These are phyloP conservation scores for Cylindrodendrum hubeiense DNA, from an alignment of 2,329 filamentous ascomycete genomes.

Conservation along the genomic window DNA sequence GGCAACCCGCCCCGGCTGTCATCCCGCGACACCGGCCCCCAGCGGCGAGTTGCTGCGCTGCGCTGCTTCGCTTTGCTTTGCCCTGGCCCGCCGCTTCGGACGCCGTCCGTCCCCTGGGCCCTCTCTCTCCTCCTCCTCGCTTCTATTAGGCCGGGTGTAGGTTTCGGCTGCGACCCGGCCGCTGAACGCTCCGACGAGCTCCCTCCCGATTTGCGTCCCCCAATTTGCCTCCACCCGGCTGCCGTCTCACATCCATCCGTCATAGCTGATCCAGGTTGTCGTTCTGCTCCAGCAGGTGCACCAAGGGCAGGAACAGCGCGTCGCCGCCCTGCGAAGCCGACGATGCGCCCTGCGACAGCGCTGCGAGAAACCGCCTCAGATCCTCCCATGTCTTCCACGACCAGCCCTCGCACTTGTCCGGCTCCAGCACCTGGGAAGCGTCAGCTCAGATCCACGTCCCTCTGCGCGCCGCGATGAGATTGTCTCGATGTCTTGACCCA, in stretches of 20 bases:
- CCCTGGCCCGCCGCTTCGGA: too few relatives aligned
- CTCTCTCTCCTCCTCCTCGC: background rate
- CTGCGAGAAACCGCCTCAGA: conserved; percentile 46
- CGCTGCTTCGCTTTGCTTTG: too few relatives aligned
- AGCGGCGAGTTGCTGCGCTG: too few relatives aligned
- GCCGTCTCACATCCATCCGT: too few relatives aligned
- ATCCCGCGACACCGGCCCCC: too few relatives aligned
- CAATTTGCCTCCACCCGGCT: too few relatives aligned
- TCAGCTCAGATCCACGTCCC: conserved; percentile 15
- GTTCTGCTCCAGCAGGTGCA: conserved; percentile 46
- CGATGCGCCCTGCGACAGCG: conserved; percentile 25
- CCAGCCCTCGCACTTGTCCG: conserved; percentile 65
- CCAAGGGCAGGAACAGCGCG: conserved; percentile 50
- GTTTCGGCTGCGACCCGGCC: background rate
- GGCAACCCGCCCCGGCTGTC: too few relatives aligned
- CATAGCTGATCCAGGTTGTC: conserved; percentile 35
- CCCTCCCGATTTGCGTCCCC: background rate
- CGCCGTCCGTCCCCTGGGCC: too few relatives aligned
- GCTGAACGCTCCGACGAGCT: too few relatives aligned
- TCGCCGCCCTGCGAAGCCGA: conserved; percentile 24
- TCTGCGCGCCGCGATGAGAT: background rate
- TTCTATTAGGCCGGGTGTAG: background rate
- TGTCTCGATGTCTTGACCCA: conserved; percentile 50
- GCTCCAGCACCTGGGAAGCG: conserved; percentile 54
- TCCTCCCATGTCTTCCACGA: conserved; percentile 61